Evolutionary conservation across 2,329 filamentous ascomycete species (phyloP).

Genomic region (Rutstroemia sp.): DNA sequence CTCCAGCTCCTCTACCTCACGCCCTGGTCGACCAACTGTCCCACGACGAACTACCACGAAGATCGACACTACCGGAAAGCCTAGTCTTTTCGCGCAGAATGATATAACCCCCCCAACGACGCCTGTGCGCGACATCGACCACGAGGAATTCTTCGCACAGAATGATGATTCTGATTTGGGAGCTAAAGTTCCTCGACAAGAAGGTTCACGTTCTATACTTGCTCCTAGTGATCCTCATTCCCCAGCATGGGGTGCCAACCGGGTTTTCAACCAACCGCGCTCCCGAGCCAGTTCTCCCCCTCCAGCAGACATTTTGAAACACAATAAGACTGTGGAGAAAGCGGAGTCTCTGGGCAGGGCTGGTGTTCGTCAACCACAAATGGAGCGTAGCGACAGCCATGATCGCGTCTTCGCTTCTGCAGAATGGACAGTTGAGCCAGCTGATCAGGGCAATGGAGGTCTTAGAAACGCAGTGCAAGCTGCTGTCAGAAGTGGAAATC

Average conservation of each 20-base stretch:
- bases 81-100: conserved; percentile 27
- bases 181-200: conserved; percentile 45
- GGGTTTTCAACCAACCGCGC: conserved; percentile 53
- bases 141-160: conserved; percentile 46
- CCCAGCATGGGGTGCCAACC: conserved; percentile 60
- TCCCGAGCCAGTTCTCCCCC: conserved; percentile 69
- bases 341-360: conserved; percentile 49
- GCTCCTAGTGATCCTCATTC: conserved; percentile 69
- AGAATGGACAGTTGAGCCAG: conserved; percentile 74
- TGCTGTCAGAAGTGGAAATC: conserved; percentile 58
- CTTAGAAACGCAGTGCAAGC: conserved; percentile 82
- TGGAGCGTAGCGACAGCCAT: conserved; percentile 53
- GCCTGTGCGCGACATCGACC: conserved; percentile 31
- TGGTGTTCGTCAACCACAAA: conserved; percentile 48
- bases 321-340: conserved; percentile 49
- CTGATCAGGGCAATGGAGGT: conserved; percentile 88
- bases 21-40: conserved; percentile 13
- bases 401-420: conserved; percentile 68
- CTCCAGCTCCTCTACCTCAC: conserved; percentile 30
- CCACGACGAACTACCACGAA: conserved; percentile 38
- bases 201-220: conserved; percentile 42
- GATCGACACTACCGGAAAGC: conserved; percentile 48
- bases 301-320: conserved; percentile 67
- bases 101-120: conserved; percentile 29
- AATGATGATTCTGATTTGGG: conserved; percentile 43